These are phyloP conservation scores for Davidsoniella neocaledoniae DNA, from an alignment of 2,329 filamentous ascomycete genomes.

Conservation along the genomic window DNA sequence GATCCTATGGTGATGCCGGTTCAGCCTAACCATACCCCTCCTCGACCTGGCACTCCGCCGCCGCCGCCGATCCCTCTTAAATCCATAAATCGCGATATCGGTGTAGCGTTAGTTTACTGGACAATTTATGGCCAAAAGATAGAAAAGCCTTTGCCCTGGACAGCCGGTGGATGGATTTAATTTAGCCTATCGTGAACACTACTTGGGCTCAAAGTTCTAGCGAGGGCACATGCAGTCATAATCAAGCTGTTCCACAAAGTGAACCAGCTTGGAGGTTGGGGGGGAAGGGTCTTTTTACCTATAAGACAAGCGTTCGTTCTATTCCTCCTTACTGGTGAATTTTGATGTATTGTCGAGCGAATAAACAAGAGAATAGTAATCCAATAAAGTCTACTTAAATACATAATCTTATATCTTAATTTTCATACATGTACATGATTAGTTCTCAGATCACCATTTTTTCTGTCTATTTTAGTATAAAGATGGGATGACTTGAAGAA, in stretches of 20 bases:
- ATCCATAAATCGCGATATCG: neutral
- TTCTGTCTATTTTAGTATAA: no score
- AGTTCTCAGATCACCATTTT: no score
- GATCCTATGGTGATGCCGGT: constrained; percentile 1
- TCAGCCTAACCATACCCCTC: neutral
- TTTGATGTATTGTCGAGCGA: no score
- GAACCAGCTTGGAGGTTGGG: no score
- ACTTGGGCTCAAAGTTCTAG: no score
- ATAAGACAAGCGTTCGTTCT: no score
- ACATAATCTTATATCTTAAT: neutral
- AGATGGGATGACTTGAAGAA: no score
- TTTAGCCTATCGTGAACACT: neutral
- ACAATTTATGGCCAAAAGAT: constrained; percentile 8
- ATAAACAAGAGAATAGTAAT: neutral
- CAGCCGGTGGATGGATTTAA: constrained; percentile 11
- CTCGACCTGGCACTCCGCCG: neutral
- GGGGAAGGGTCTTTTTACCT: no score
- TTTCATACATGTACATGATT: no score
- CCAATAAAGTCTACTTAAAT: neutral
- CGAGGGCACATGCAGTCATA: no score
- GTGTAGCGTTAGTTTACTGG: constrained; percentile 7
- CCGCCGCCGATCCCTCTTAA: constrained; percentile 6
- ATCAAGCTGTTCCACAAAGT: no score
- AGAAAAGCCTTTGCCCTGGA: constrained; percentile 6
- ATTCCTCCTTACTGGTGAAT: no score